Conservation (phyloP, 2,329 filamentous ascomycete species). For the Cladosporium oxysporum region DNA sequence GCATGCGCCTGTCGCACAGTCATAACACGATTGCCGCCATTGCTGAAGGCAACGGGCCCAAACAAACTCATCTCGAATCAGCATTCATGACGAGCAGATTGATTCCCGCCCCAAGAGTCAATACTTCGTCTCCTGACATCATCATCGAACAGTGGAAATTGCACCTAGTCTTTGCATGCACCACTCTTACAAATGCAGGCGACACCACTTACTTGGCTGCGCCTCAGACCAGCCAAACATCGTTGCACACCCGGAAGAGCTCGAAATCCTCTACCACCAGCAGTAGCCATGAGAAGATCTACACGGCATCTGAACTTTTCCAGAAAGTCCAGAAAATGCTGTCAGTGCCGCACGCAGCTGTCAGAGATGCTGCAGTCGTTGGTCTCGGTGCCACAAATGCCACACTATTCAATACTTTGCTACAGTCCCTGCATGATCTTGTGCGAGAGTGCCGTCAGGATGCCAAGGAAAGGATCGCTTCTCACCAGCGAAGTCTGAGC, state of each 20-base stretch:
- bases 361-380: conserved; percentile 85
- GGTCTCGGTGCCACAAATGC: conserved; percentile 94
- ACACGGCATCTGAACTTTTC: conserved; percentile 86
- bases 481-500: conserved; percentile 80
- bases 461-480: conserved; percentile 72
- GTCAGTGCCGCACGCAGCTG: conserved; percentile 73
- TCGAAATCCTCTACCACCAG: conserved; percentile 69
- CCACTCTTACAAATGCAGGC: conserved; percentile 74
- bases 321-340: conserved; percentile 87
- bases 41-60: conserved; percentile 66
- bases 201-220: conserved; percentile 57
- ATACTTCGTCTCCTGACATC: conserved; percentile 72
- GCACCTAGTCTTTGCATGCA: conserved; percentile 95
- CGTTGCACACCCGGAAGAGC: conserved; percentile 77
- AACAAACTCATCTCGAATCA: conserved; percentile 29
- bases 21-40: conserved; percentile 79
- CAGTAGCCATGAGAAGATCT: conserved; percentile 69
- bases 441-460: conserved; percentile 86
- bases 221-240: conserved; percentile 46
- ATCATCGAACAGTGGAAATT: conserved; percentile 97
- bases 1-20: conserved; percentile 89
- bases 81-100: conserved; percentile 45
- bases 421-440: conserved; percentile 86
- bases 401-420: conserved; percentile 84
- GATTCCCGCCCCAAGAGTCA: conserved; percentile 53